phyloP scores from a whole-genome alignment of 768 basidiomycete species.

The Xerocomellus dryophilus region DNA sequence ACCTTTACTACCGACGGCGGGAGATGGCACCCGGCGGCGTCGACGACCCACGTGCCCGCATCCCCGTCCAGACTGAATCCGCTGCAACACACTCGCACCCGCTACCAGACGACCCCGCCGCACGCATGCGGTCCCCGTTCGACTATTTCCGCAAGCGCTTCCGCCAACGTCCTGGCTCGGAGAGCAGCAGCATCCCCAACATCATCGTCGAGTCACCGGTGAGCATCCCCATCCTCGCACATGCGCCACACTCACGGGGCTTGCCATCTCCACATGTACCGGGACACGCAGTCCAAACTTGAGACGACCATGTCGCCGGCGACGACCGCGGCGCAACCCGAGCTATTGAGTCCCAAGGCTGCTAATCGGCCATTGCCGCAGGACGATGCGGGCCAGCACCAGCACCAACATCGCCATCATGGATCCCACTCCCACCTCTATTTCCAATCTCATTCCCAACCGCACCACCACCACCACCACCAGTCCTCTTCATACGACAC shows the following conservation, averaged over 20 bases:
- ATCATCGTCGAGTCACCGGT: slow-evolving; percentile 50
- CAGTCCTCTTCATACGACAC: background rate
- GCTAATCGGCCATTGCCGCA: slow-evolving; percentile 30
- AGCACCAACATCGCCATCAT: background rate
- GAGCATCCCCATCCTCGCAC: slow-evolving; percentile 7
- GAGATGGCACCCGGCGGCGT: too few species aligned
- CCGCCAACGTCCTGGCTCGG: slow-evolving; percentile 33
- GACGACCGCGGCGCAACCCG: slow-evolving; percentile 33
- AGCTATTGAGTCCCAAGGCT: slow-evolving; percentile 45
- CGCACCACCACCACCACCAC: background rate
- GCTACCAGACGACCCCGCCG: slow-evolving; percentile 2
- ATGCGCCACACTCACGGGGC: background rate
- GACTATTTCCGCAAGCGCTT: slow-evolving; percentile 27
- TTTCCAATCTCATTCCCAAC: background rate
- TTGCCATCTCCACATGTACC: background rate
- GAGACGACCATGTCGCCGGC: slow-evolving; percentile 34
- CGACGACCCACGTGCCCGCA: too few species aligned
- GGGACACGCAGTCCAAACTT: slow-evolving; percentile 37
- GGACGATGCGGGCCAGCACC: slow-evolving; percentile 9
- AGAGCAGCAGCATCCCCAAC: slow-evolving; percentile 35
- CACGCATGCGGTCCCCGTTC: slow-evolving; percentile 19
- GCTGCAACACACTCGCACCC: background rate
- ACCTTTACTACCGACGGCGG: slow-evolving; percentile 28
- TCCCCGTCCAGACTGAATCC: slow-evolving; percentile 11
- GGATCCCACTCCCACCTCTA: background rate